phyloP scores from a whole-genome alignment of 306 rosid genomes.

The Begonia masoniana region DNA sequence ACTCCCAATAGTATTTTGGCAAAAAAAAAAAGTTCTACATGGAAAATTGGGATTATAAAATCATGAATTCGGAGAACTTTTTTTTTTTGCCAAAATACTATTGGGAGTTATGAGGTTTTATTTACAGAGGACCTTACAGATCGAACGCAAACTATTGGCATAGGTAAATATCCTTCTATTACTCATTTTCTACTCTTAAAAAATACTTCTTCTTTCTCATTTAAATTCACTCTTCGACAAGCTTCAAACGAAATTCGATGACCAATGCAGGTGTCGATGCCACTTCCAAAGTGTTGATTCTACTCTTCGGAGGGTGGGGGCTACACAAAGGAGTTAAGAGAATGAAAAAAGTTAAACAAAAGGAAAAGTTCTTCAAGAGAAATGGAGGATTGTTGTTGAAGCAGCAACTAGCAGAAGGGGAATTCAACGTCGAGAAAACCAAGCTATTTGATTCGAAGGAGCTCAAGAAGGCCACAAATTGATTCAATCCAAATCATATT shows the following conservation, averaged over 20 bases:
- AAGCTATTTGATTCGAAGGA: conserved; percentile 35
- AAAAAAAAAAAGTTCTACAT: not conserved
- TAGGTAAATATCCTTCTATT: not conserved
- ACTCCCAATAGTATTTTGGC: not conserved
- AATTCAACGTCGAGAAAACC: conserved; percentile 18
- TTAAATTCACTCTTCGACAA: no score
- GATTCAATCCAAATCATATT: conserved; percentile 6
- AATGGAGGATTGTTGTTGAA: conserved; percentile 42
- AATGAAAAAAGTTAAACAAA: conserved; percentile 8
- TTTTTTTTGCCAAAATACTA: not conserved
- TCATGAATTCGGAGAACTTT: not conserved
- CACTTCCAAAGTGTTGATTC: conserved; percentile 18
- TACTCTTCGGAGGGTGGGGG: conserved; percentile 22
- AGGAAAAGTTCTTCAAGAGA: conserved; percentile 33
- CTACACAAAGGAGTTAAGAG: conserved; percentile 12
- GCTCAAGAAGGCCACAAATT: conserved; percentile 31
- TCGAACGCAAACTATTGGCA: not conserved
- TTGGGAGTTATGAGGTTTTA: not conserved
- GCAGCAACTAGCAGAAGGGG: conserved; percentile 19
- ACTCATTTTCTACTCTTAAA: not conserved
- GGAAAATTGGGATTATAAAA: no score
- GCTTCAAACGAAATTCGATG: not conserved
- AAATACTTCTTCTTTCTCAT: not conserved
- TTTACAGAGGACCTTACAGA: not conserved
- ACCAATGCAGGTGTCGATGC: conserved; percentile 27